Conservation (phyloP, 352 stramenopile genomes). For the Pythium brassicae region DNA sequence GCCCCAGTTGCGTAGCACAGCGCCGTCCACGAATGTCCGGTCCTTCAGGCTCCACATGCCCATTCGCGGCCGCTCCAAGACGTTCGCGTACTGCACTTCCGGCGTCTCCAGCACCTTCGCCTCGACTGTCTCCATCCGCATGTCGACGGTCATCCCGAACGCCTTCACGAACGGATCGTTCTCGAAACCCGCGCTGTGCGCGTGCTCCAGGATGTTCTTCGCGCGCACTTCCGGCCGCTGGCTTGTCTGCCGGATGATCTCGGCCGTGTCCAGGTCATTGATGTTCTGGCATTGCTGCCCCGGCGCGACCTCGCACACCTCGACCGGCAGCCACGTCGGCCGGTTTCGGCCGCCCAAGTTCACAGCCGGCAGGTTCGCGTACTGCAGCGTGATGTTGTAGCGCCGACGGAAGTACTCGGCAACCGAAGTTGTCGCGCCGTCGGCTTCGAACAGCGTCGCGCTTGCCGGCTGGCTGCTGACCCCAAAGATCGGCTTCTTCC, state of each 20-base stretch:
- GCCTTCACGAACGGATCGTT: conserved; percentile 61
- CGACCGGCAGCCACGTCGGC: conserved; percentile 67
- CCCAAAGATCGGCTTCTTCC: conserved; percentile 46
- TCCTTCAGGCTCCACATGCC: conserved; percentile 77
- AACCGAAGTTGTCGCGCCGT: conserved; percentile 44
- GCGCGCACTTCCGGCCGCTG: conserved; percentile 40
- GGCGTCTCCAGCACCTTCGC: conserved; percentile 50
- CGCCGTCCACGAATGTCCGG: conserved; percentile 59
- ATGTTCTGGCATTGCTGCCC: conserved; percentile 72
- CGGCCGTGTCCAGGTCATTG: conserved; percentile 72
- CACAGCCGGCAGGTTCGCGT: conserved; percentile 64
- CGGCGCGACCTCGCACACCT: conserved; percentile 71
- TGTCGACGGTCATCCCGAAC: conserved; percentile 58
- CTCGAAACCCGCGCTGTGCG: conserved; percentile 60
- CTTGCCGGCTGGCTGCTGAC: conserved; percentile 39
- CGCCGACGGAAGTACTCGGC: conserved; percentile 52
- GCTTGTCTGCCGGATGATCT: conserved; percentile 74
- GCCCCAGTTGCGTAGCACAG: conserved; percentile 48
- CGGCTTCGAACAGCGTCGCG: conserved; percentile 40
- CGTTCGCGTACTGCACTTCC: conserved; percentile 57
- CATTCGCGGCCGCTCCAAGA: conserved; percentile 49
- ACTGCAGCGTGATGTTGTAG: conserved; percentile 54
- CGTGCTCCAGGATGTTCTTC: conserved; percentile 55
- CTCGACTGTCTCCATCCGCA: conserved; percentile 40
- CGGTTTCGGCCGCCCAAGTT: conserved; percentile 57